Evolutionary conservation across 1,139 yeast species (phyloP), one percentile per base, ranked within the genome.

Genomic region (Scheffersomyces cryptocercus): DNA sequence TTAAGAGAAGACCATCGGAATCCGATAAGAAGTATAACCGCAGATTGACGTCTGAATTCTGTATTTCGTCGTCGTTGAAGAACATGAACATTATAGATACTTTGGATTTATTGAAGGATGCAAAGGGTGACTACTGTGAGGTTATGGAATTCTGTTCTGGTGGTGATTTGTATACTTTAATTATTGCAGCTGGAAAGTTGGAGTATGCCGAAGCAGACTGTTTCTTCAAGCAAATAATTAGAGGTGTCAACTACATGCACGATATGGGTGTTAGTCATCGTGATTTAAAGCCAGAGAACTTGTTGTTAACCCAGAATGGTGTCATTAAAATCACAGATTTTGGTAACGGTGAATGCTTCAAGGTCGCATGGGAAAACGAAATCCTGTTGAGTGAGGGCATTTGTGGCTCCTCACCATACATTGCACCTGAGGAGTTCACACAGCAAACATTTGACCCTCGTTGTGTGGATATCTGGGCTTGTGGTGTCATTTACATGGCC

Each of bases 131-230:
- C 54, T 93, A 86, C 64, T 90, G 95, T 63, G 97, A 90, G 67
- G 97, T 93, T 39, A 89, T 93, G 97, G 97, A 93, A 68, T 93
- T 82, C 58, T 93, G 98, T 62, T 79, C 91, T 1, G 98, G 97
- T 32, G 99, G 99, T 43, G 98, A 93, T 63, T 71, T 93, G 48
- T 93, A 88, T 64, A 85, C 96, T 1, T 72, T 90, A 46, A 88
- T 93, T 52, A 79, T 89, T 42, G 85, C 95, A 1, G 80, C 90
- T 16, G 96, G 96, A 14, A 88, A 85, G 56, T 71, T 93, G 45
- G 95, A 88, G 56, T 84, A 82, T 48, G 78, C 82, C 12, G 98
- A 93, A 64, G 96, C 98, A 5, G 97, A 93, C 64, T 93, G 98
- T 65, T 90, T 88, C 61, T 90, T 93, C 72, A 91, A 91, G 62